These are phyloP conservation scores for Myriosclerotinia duriaeana DNA, from an alignment of 2,329 filamentous ascomycete genomes.

Conservation along the genomic window DNA sequence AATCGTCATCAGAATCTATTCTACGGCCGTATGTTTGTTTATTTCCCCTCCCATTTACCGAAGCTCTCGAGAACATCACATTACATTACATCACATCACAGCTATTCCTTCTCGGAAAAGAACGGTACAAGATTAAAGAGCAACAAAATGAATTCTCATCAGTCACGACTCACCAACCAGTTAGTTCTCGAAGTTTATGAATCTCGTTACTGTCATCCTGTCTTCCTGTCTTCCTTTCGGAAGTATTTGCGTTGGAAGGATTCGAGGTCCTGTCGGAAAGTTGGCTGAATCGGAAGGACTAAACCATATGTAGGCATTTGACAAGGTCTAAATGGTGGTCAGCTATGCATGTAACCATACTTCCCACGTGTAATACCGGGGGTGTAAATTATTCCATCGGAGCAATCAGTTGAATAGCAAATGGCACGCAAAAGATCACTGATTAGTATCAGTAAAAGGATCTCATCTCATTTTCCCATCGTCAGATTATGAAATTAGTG, in stretches of 20 bases:
- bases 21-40: not conserved
- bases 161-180: not conserved
- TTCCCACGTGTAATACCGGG: slow-evolving; percentile 7
- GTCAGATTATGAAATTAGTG: not conserved
- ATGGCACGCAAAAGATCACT: not conserved
- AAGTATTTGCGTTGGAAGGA: not conserved
- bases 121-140: not conserved
- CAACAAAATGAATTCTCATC: not conserved
- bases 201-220: not conserved
- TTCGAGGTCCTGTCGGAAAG: slow-evolving; percentile 4
- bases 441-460: not conserved
- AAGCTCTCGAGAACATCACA: too few relatives aligned
- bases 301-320: not conserved
- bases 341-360: slow-evolving; percentile 7
- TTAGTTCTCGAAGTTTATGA: not conserved
- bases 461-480: not conserved
- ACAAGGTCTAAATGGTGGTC: not conserved
- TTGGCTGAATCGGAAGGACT: not conserved
- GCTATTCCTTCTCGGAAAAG: not conserved
- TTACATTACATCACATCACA: too few relatives aligned
- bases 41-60: not conserved
- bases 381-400: not conserved
- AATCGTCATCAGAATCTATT: too few relatives aligned
- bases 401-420: slow-evolving; percentile 2
- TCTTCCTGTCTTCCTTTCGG: not conserved